Percentiles rank a stretch among this genome's conserved stretches.
phyloP scores from a whole-genome alignment of 257 asterid species.

The Solanum paucissectum region DNA sequence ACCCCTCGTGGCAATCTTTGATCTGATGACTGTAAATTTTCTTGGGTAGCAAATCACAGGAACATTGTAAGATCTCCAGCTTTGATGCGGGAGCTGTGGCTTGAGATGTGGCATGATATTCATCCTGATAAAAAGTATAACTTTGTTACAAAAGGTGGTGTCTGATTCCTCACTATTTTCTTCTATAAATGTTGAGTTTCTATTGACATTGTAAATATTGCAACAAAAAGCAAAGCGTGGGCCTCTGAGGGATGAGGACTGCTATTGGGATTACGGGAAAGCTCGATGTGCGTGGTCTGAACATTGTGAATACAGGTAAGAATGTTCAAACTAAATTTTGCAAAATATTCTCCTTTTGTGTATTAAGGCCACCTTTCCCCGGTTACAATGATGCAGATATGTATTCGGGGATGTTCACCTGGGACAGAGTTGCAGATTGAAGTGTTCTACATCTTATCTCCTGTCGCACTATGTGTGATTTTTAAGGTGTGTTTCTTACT shows the following conservation, averaged over 20 bases:
- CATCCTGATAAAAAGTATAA: slow-evolving; percentile 75
- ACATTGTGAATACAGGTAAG: slow-evolving; percentile 92
- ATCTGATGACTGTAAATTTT: slow-evolving; percentile 2
- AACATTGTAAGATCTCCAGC: slow-evolving; percentile 83
- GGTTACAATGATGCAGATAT: slow-evolving; percentile 41
- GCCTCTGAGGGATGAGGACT: slow-evolving; percentile 92
- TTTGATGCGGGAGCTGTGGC: slow-evolving; percentile 98
- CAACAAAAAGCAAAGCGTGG: slow-evolving; percentile 65
- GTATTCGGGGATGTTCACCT: slow-evolving; percentile 89
- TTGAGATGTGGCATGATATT: slow-evolving; percentile 96
- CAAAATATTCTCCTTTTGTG: neutral
- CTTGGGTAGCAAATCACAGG: slow-evolving; percentile 83
- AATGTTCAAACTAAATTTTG: neutral
- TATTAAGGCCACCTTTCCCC: neutral
- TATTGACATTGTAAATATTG: neutral
- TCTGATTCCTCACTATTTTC: neutral
- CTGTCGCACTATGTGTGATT: slow-evolving; percentile 56
- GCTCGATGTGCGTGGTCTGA: slow-evolving; percentile 97
- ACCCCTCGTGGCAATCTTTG: neutral
- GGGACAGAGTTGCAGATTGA: slow-evolving; percentile 97
- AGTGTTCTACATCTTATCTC: slow-evolving; percentile 64
- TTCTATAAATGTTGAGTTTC: neutral
- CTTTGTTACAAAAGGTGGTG: slow-evolving; percentile 82
- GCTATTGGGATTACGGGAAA: slow-evolving; percentile 98
- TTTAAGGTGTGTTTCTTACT: neutral